Conservation (phyloP, 2,329 filamentous ascomycete genomes). For the Aspergillus piperis region DNA sequence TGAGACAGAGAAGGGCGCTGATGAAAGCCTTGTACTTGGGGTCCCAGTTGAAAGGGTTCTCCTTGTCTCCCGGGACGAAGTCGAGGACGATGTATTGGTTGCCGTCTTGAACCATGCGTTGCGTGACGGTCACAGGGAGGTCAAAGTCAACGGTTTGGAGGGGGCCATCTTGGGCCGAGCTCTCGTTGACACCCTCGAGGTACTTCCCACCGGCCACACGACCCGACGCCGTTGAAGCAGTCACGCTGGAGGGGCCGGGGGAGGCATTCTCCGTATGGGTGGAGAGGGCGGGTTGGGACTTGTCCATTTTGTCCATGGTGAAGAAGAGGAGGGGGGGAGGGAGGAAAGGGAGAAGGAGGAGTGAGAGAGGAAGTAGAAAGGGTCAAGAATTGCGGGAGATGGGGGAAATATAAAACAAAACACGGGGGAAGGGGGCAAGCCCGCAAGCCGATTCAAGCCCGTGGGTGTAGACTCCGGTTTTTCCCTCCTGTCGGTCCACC, state of each 20-base stretch:
- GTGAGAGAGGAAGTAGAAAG: slow-evolving; percentile 1
- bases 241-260: slow-evolving; percentile 7
- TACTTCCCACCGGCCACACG: slow-evolving; percentile 33
- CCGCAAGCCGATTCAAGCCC: not conserved
- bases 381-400: not conserved
- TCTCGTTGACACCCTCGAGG: slow-evolving; percentile 21
- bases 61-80: slow-evolving; percentile 49
- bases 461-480: not conserved
- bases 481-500: slow-evolving; percentile 7
- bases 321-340: not conserved
- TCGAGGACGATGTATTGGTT: slow-evolving; percentile 50
- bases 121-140: slow-evolving; percentile 52
- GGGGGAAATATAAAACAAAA: slow-evolving; percentile 2
- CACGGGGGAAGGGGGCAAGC: slow-evolving; percentile 7
- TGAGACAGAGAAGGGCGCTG: slow-evolving; percentile 51
- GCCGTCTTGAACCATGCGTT: slow-evolving; percentile 45
- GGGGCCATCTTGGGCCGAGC: slow-evolving; percentile 16
- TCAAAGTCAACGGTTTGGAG: slow-evolving; percentile 49
- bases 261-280: slow-evolving; percentile 29
- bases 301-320: slow-evolving; percentile 26
- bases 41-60: slow-evolving; percentile 57
- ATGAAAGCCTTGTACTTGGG: slow-evolving; percentile 49
- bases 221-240: slow-evolving; percentile 13
- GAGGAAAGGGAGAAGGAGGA: slow-evolving; percentile 4
- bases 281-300: slow-evolving; percentile 25